Percentiles rank a stretch among this genome's conserved stretches.
Evolutionary conservation across 345 rosid species (phyloP).

Genomic region (Durio zibethinus): DNA sequence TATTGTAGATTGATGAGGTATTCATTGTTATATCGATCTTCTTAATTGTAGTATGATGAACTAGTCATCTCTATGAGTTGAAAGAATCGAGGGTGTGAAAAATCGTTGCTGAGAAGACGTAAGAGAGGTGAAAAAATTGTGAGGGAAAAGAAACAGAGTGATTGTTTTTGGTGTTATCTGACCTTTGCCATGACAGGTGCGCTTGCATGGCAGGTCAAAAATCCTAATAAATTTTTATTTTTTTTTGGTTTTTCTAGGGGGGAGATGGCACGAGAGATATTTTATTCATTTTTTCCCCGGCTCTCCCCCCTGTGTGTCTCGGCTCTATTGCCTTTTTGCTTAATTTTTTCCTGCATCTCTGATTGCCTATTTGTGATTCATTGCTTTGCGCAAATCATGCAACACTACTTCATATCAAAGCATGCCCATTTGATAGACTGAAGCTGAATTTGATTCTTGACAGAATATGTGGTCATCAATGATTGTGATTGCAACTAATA

Average conservation of each 20-base stretch:
- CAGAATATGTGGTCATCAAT: not conserved
- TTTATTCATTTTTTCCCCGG: constrained; percentile 25
- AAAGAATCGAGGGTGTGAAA: not conserved
- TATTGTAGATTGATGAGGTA: not conserved
- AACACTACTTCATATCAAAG: not conserved
- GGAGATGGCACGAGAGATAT: constrained; percentile 42
- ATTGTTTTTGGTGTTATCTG: constrained; percentile 26
- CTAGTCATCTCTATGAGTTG: not conserved
- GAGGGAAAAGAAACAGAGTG: not conserved
- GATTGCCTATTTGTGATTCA: not conserved
- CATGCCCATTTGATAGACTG: not conserved
- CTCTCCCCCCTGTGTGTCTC: constrained; percentile 31
- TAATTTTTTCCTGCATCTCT: not conserved
- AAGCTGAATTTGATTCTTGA: not conserved
- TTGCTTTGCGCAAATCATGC: not conserved
- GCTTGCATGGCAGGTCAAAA: constrained; percentile 86
- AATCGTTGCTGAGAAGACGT: not conserved
- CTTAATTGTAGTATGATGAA: not conserved
- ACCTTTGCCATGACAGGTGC: constrained; percentile 94
- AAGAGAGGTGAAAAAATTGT: not conserved
- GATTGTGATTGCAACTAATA: not conserved
- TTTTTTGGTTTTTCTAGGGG: constrained; percentile 16
- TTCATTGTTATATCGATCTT: not conserved
- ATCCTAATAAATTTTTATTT: constrained; percentile 14
- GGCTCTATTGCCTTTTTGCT: not conserved